A percentile compares a stretch with the other conserved stretches of the same genome.
phyloP scores from a whole-genome alignment of 345 rosid species.

The Trapa bicornis region DNA sequence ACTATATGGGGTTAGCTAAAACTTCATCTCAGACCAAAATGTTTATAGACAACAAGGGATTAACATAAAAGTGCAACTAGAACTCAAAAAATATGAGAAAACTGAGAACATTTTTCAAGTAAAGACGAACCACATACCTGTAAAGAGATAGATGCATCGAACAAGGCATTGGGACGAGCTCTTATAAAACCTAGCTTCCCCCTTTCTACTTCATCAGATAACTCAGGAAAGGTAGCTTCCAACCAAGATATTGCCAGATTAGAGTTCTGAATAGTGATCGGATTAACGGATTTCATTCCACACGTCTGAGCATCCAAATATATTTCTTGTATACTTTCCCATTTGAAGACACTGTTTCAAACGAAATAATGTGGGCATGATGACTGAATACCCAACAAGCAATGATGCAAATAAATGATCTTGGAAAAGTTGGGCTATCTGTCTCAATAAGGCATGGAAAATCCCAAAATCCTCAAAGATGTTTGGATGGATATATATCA shows the following conservation, averaged over 20 bases:
- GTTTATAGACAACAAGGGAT: not conserved
- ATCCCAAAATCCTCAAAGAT: not conserved
- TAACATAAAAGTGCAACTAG: not conserved
- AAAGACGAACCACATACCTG: conserved; percentile 46
- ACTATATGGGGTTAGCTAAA: not conserved
- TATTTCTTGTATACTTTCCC: conserved; percentile 76
- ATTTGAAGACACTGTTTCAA: conserved; percentile 53
- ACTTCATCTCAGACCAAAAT: not conserved
- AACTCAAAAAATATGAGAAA: not conserved
- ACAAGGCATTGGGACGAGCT: conserved; percentile 64
- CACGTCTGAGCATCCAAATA: conserved; percentile 65
- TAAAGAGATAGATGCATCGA: conserved; percentile 79
- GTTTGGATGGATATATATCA: too few species aligned
- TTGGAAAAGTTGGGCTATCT: not conserved
- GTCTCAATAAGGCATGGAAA: not conserved
- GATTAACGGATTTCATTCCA: conserved; percentile 59
- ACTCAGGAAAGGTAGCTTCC: conserved; percentile 84
- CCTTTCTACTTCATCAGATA: conserved; percentile 41
- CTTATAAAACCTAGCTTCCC: conserved; percentile 34
- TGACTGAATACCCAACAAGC: conserved; percentile 8
- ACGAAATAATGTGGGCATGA: conserved; percentile 11
- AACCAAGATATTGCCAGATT: conserved; percentile 79
- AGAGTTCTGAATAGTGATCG: conserved; percentile 55
- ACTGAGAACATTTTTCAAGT: not conserved
- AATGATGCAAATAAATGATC: not conserved